Evolutionary conservation across 2,329 filamentous ascomycete species (phyloP).

Genomic region (Ophiostoma himal-ulmi): DNA sequence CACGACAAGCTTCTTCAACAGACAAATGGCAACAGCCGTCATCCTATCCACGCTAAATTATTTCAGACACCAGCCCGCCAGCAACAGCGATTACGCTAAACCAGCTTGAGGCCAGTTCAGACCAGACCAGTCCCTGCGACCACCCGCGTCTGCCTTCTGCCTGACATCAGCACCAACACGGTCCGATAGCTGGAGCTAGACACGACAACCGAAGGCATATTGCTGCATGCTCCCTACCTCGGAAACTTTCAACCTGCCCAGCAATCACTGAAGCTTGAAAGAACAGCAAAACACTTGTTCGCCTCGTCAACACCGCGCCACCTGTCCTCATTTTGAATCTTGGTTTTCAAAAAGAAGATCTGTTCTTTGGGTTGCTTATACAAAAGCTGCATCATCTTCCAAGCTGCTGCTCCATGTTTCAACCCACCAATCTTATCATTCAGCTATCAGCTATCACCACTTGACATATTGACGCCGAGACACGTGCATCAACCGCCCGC

Average conservation of each 20-base stretch:
- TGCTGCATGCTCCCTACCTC: neutral
- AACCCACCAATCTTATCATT: neutral
- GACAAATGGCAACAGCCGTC: neutral
- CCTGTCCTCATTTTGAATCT: neutral
- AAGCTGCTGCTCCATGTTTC: neutral
- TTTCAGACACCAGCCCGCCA: neutral
- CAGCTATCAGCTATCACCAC: neutral
- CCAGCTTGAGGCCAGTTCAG: neutral
- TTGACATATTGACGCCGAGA: conserved; percentile 1
- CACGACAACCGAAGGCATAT: neutral
- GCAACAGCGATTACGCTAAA: neutral
- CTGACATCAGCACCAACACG: neutral
- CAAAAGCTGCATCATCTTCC: neutral
- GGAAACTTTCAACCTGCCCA: neutral
- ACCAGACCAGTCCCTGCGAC: conserved; percentile 8
- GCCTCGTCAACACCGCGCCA: neutral
- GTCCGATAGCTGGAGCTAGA: neutral
- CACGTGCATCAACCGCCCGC: conserved; percentile 1
- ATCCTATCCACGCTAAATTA: neutral
- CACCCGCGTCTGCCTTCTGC: conserved; percentile 18
- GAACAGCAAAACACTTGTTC: neutral
- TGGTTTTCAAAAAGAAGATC: neutral
- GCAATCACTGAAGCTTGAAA: neutral
- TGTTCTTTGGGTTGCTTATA: neutral
- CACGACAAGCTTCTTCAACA: neutral